Conservation (phyloP, 805 yeast genomes). For the Candida koratica region DNA sequence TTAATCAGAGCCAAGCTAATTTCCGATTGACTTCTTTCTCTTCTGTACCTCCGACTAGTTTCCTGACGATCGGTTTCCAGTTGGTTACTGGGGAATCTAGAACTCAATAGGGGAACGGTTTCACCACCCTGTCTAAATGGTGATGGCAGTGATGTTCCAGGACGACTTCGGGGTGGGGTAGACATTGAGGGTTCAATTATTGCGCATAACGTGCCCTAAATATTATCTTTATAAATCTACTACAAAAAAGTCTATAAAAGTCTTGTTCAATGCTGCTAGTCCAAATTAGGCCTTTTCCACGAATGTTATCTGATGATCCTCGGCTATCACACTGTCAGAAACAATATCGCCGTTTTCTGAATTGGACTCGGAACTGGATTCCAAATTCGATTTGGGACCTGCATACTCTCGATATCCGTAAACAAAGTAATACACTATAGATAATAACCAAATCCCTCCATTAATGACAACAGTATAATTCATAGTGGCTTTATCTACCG, state of each 20-base stretch:
- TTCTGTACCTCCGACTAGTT: conserved; percentile 1
- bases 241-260: neutral
- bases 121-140: neutral
- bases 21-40: conserved; percentile 8
- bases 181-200: conserved; percentile 7
- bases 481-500: conserved; percentile 48
- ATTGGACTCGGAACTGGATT: conserved; percentile 49
- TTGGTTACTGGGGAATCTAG: conserved; percentile 4
- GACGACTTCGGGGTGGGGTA: conserved; percentile 6
- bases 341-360: conserved; percentile 14
- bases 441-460: conserved; percentile 55
- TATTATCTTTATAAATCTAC: too few relatives aligned
- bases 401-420: conserved; percentile 52
- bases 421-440: conserved; percentile 47
- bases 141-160: conserved; percentile 1
- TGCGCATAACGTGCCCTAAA: too few relatives aligned
- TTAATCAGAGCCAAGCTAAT: conserved; percentile 10
- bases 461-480: conserved; percentile 67
- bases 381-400: conserved; percentile 50
- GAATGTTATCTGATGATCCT: too few relatives aligned
- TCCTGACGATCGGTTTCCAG: conserved; percentile 1
- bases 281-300: neutral
- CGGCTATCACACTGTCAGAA: conserved; percentile 2
- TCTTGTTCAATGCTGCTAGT: neutral
- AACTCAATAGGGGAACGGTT: conserved; percentile 2